A percentile compares a stretch with the other conserved stretches of the same genome.
Evolutionary conservation across 108 stramenopile species (phyloP).

Genomic region (Discostella stelligeroides): DNA sequence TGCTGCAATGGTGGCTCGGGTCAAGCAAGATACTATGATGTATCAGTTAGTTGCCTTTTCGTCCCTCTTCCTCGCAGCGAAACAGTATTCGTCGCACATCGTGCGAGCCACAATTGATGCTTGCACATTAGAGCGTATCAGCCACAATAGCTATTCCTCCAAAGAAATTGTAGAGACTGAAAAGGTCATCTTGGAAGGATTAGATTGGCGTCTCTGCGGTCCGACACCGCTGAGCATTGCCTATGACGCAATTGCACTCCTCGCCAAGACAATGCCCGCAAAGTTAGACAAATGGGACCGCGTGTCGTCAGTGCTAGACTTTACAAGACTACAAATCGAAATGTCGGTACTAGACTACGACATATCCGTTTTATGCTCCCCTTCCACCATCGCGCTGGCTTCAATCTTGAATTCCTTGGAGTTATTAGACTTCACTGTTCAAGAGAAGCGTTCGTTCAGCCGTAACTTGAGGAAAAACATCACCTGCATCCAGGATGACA

Average conservation of each 20-base stretch:
- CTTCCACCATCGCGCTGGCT: constrained; percentile 58
- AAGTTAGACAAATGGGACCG: not conserved
- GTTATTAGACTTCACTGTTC: constrained; percentile 23
- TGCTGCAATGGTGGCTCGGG: not conserved
- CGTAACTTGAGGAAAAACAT: not conserved
- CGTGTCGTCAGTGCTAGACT: constrained; percentile 21
- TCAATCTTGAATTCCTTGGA: constrained; percentile 80
- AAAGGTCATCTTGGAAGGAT: constrained; percentile 11
- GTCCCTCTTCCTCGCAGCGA: constrained; percentile 31
- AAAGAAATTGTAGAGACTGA: constrained; percentile 32
- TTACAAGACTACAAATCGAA: constrained; percentile 35
- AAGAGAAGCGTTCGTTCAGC: constrained; percentile 20
- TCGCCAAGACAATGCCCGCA: constrained; percentile 3
- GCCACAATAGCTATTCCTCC: constrained; percentile 26
- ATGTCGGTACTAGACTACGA: constrained; percentile 25
- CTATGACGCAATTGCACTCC: constrained; percentile 26
- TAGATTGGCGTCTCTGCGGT: constrained; percentile 33
- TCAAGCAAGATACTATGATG: constrained; percentile 12
- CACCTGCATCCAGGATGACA: not conserved
- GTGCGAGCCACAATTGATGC: constrained; percentile 18
- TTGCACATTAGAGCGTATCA: constrained; percentile 9
- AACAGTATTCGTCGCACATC: constrained; percentile 4
- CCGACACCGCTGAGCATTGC: constrained; percentile 20
- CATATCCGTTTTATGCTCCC: constrained; percentile 4
- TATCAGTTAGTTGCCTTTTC: constrained; percentile 31